Evolutionary conservation across 768 basidiomycete genomes (phyloP), one percentile per base, ranked within the genome.

Genomic region (Tylopilus plumbeoviolaceoides): DNA sequence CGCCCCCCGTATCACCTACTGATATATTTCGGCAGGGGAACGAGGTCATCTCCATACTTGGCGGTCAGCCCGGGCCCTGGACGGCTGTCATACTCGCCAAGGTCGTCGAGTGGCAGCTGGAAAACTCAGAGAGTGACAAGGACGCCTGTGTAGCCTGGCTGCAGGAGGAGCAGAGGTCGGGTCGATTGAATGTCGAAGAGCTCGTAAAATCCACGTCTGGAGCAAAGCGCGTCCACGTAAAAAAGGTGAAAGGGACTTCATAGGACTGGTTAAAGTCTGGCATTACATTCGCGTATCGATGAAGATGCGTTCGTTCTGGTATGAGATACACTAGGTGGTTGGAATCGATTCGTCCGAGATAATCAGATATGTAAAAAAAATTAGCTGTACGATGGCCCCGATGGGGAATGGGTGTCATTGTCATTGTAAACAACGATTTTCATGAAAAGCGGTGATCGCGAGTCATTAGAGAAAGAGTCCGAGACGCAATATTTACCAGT

Each of bases 41-140:
- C 27, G 82, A 87, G 50, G 75, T 93, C 31, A 70, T 79, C 2
- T 55, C 68, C 20, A 65, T 81, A 9, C 73, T 95, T 6, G 78
- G 71, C 2, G 74, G 75, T 17, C 81, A 76, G 55, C 78, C 84
- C 2, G 93, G 93, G 2, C 78, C 82, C 2, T 85, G 91, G 82
- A 82, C 85, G 6, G 79, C 80, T 30, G 70, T 77, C 27, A 77
- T 85, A 7, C 73, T 91, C 18, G 72, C 76, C n/a, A 78, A 76
- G 44, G 77, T 98, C 23, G 63, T 91, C 18, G 80, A 85, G 54
- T 98, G 94, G 95, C 92, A 94, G 61, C 76, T 98, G 7, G 84
- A 81, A 33, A 72, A 93, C 65, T 91, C 94, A 0, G 61, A 75
- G 2, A 79, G 76, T 1, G 79, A 81, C 5, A 81, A 82, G 62